These are phyloP conservation scores for Iris macrosiphon DNA, from an alignment of 106 monocot genomes.

Conservation along the genomic window DNA sequence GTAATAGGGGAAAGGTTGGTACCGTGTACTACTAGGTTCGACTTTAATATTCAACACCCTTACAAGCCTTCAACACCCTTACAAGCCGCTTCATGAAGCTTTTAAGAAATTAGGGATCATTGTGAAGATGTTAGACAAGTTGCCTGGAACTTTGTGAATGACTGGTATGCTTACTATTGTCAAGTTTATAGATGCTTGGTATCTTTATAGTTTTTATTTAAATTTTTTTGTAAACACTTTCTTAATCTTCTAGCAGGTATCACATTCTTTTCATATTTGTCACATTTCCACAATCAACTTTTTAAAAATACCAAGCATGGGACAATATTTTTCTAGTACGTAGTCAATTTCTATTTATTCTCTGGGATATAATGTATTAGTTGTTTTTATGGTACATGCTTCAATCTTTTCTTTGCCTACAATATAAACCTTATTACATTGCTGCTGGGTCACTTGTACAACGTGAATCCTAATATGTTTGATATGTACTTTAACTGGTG, in stretches of 20 bases:
- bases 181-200: too few species aligned
- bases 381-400: constrained; percentile 33
- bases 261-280: too few species aligned
- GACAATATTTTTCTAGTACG: too few species aligned
- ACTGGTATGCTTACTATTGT: constrained; percentile 70
- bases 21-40: constrained; percentile 50
- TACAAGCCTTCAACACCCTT: too few species aligned
- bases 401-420: constrained; percentile 53
- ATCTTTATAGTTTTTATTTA: too few species aligned
- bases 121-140: constrained; percentile 33
- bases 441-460: constrained; percentile 66
- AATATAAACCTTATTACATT: constrained; percentile 71
- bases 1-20: constrained; percentile 56
- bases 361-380: background rate
- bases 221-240: too few species aligned
- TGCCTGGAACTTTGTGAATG: constrained; percentile 80
- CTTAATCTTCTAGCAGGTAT: too few species aligned
- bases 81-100: constrained; percentile 62
- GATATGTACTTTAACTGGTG: too few species aligned
- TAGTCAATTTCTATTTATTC: too few species aligned
- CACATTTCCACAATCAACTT: too few species aligned
- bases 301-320: too few species aligned
- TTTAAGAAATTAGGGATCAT: constrained; percentile 39
- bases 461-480: constrained; percentile 58
- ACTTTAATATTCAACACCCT: constrained; percentile 60